phyloP scores from a whole-genome alignment of 768 basidiomycete genomes.

The Leccinum sublutescens region DNA sequence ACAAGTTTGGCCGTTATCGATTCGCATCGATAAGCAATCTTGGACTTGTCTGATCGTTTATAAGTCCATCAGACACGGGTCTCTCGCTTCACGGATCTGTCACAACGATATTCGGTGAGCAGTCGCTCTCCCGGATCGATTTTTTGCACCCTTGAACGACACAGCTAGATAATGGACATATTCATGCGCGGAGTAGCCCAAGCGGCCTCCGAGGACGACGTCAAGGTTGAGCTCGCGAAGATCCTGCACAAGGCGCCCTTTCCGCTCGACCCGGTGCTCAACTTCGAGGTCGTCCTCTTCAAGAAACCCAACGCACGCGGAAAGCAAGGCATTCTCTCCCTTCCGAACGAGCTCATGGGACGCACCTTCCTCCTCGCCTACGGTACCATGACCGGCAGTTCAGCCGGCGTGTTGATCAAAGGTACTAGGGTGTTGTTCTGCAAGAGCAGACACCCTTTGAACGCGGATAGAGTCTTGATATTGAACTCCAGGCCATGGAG shows the following conservation, averaged over 20 bases:
- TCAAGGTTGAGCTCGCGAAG: conserved; percentile 33
- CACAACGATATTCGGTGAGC: conserved; percentile 21
- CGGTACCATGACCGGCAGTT: conserved; percentile 7
- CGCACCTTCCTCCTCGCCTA: conserved; percentile 28
- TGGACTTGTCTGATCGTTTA: conserved; percentile 8
- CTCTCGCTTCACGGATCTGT: conserved; percentile 5
- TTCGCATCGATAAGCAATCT: not conserved
- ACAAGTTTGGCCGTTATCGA: conserved; percentile 18
- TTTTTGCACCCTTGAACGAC: not conserved
- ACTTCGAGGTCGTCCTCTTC: conserved; percentile 36
- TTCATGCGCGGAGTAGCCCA: conserved; percentile 33
- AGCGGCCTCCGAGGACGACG: conserved; percentile 30
- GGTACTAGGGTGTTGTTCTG: conserved; percentile 22
- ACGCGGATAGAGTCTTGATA: conserved; percentile 22
- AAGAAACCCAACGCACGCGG: conserved; percentile 19
- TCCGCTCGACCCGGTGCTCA: conserved; percentile 23
- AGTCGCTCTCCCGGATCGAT: not conserved
- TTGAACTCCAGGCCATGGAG: conserved; percentile 29
- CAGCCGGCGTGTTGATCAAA: conserved; percentile 27
- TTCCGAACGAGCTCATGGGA: conserved; percentile 24
- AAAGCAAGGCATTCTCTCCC: conserved; percentile 31
- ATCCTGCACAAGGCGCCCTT: conserved; percentile 36
- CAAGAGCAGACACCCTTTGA: conserved; percentile 21
- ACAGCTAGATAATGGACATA: conserved; percentile 31
- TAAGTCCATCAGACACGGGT: conserved; percentile 9